Evolutionary conservation across 2,329 filamentous ascomycete genomes (phyloP).

Genomic region (Bipolaris zeicola): DNA sequence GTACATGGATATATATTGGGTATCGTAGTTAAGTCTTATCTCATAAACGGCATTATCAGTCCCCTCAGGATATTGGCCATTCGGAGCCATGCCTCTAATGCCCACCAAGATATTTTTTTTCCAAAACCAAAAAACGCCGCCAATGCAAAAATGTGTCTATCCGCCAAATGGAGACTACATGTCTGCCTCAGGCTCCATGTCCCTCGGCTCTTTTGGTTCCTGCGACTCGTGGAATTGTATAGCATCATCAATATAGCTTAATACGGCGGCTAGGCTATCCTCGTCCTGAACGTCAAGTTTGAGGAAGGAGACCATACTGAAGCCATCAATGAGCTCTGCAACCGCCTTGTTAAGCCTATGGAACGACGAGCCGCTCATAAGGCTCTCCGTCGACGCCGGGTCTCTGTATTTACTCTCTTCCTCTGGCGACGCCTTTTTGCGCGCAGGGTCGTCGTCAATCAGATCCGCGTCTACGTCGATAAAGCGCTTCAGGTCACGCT

Average conservation of each 20-base stretch:
- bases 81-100: neutral
- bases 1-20: slow-evolving; percentile 3
- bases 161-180: neutral
- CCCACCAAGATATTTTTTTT: neutral
- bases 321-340: slow-evolving; percentile 90
- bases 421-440: slow-evolving; percentile 47
- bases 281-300: slow-evolving; percentile 89
- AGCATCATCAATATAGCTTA: slow-evolving; percentile 93
- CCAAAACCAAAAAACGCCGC: slow-evolving; percentile 9
- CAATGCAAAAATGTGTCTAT: slow-evolving; percentile 6
- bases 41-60: neutral
- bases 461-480: slow-evolving; percentile 83
- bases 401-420: slow-evolving; percentile 62
- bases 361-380: slow-evolving; percentile 84
- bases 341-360: slow-evolving; percentile 84
- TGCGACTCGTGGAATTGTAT: slow-evolving; percentile 94
- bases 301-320: slow-evolving; percentile 96
- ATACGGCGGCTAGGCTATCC: slow-evolving; percentile 81
- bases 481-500: slow-evolving; percentile 88
- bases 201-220: slow-evolving; percentile 80
- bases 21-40: slow-evolving; percentile 11
- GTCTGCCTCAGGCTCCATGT: slow-evolving; percentile 28
- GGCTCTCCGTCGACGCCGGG: slow-evolving; percentile 67
- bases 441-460: slow-evolving; percentile 77
- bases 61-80: neutral